Evolutionary conservation across 371 early-diverging fungal species (phyloP), one percentile per base, ranked within the genome.

Genomic region (Massospora cicadina): DNA sequence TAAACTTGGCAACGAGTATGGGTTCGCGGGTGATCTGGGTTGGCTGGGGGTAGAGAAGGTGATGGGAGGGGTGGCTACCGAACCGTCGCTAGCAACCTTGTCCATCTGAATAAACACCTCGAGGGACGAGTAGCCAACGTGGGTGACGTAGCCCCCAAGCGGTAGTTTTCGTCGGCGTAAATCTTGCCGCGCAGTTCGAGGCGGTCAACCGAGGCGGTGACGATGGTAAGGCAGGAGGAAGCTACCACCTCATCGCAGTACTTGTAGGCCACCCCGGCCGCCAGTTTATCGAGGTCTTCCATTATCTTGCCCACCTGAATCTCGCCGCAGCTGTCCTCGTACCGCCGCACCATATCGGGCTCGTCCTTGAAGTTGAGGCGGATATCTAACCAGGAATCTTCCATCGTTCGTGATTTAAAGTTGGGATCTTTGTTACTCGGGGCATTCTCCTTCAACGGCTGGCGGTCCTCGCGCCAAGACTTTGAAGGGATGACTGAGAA

Each of bases 191-290:
- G 72, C 61, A 95, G 69, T 57, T 94, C 93, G 54, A 95, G 81
- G 17, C 95, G 78, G 72, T 95, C 95, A 2, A 95, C 86, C 3
- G 88, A 81, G 0, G 96, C 95, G 7, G 90, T 91, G 17, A 93
- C 93, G 65, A 93, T 83, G 1, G 84, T 84, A 62, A 87, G 67
- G 2, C 87, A 84, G 0, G 82, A 73, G 21, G 76, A 72, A 26
- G 79, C 76, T n/a, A 71, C 75, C 30, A 75, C 71, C 5, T 74
- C 78, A 33, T 83, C 79, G 64, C 82, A 79, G 65, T 93, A 90
- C 67, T 81, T 77, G 71, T 89, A 93, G 0, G 86, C 78, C 32
- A 92, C 81, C 5, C 83, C 79, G 0, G 83, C 91, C 17, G 93
- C 91, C 53, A 94, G 71, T 0, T 87, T 85, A 71, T 93, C 94